Evolutionary conservation across 78 protist genomes (phyloP), one percentile per base, ranked within the genome.

Genomic region (Dictyostelium capitatum): DNA sequence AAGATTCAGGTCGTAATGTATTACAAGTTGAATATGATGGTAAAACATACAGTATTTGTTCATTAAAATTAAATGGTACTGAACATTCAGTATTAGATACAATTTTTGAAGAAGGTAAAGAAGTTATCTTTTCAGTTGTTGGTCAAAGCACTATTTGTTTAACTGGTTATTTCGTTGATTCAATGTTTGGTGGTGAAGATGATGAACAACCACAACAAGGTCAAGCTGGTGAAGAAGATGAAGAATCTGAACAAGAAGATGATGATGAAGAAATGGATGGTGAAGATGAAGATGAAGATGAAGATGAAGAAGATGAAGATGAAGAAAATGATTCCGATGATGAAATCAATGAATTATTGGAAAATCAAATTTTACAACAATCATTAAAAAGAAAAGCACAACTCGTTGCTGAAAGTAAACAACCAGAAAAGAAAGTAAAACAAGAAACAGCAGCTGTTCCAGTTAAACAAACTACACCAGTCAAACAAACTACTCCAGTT

Each of bases 131-230:
- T 53, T 30, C 48, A 48, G 96, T 75, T 6, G 14, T 8, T 37
- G 96, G 96, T 70, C 15, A 30, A 25, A 77, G 83, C 32, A 9
- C 83, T 10, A 73, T 92, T 75, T 78, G 84, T 81, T 41, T 92
- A 25, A 65, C 91, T 59, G 96, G 96, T 77, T 92, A 77, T 72
- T 82, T 84, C 57, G 91, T 82, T 19, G 89, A 92, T 43, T 51
- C 56, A 23, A 48, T 51, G 79, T 72, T 74, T 19, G 85, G 78
- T 75, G 95, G 77, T 46, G 77, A 50, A 0, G 82, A 82, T 2
- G 79, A 78, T 14, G 89, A 81, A 0, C 81, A 74, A 4, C 89
- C 80, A 54, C 83, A 80, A 30, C 46, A 53, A 15, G 89, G 69
- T 4, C 78, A 57, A 12, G 59, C 17, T 37, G 53, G 8, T 5